A percentile compares a stretch with the other conserved stretches of the same genome.
Conservation (phyloP, 345 rosid genomes). For the Corchorus capsularis region DNA sequence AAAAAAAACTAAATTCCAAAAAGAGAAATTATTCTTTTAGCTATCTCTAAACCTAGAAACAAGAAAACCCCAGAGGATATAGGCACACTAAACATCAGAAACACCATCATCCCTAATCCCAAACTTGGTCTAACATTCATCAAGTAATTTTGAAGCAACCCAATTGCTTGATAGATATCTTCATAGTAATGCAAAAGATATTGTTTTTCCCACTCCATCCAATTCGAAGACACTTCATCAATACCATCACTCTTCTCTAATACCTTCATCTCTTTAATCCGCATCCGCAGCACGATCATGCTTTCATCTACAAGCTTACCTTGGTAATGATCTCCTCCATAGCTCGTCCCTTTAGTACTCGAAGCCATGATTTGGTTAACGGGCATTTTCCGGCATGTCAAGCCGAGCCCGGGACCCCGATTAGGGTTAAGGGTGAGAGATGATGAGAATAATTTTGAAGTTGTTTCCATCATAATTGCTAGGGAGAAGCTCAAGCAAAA, state of each 20-base stretch:
- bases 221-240: slow-evolving; percentile 29
- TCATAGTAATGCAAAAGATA: slow-evolving; percentile 28
- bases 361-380: not conserved
- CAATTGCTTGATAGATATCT: slow-evolving; percentile 28
- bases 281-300: slow-evolving; percentile 44
- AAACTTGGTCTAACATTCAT: slow-evolving; percentile 44
- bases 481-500: not conserved
- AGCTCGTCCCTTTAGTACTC: not conserved
- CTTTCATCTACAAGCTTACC: slow-evolving; percentile 34
- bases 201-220: slow-evolving; percentile 58
- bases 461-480: not conserved
- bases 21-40: not conserved
- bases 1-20: not conserved
- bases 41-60: not conserved
- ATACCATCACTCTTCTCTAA: slow-evolving; percentile 25
- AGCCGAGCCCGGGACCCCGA: not conserved
- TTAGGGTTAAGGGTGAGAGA: not conserved
- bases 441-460: not conserved
- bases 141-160: slow-evolving; percentile 40
- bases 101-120: slow-evolving; percentile 32
- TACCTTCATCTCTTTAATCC: slow-evolving; percentile 39
- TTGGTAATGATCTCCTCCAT: slow-evolving; percentile 1
- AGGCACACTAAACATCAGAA: slow-evolving; percentile 28
- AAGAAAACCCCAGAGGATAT: not conserved
- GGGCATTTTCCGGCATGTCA: not conserved